Conservation (phyloP, 805 yeast species). For the Metschnikowia amazonensis region DNA sequence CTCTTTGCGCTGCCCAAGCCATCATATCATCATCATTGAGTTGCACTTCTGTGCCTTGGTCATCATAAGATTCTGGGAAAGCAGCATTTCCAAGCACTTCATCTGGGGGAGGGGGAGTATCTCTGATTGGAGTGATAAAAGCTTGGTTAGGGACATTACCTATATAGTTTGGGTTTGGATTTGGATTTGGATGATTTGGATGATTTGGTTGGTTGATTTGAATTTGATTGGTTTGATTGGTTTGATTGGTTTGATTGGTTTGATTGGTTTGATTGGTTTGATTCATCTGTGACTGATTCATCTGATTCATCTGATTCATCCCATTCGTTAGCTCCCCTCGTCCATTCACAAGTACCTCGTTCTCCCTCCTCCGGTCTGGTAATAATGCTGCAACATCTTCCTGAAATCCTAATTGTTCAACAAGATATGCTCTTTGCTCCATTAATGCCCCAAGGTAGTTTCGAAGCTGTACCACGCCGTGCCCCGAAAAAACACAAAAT, state of each 20-base stretch:
- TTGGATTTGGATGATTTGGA: not conserved
- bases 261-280: too few relatives aligned
- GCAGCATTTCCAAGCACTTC: slow-evolving; percentile 14
- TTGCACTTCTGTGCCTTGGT: not conserved
- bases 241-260: not conserved
- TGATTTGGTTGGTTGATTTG: not conserved
- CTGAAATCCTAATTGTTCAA: slow-evolving; percentile 17
- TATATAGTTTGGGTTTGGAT: not conserved
- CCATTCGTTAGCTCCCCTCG: too few relatives aligned
- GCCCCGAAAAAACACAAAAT: slow-evolving; percentile 92
- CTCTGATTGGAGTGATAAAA: slow-evolving; percentile 4
- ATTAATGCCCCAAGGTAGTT: slow-evolving; percentile 50
- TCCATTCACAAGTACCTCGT: too few relatives aligned
- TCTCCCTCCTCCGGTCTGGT: slow-evolving; percentile 6
- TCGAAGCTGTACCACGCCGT: slow-evolving; percentile 76
- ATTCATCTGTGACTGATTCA: too few relatives aligned
- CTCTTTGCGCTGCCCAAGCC: slow-evolving; percentile 26
- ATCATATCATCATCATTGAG: slow-evolving; percentile 16
- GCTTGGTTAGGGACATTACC: not conserved
- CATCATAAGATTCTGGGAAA: slow-evolving; percentile 3
- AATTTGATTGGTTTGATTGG: not conserved
- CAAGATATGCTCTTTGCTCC: slow-evolving; percentile 18
- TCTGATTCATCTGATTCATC: too few relatives aligned
- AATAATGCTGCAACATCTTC: slow-evolving; percentile 9
- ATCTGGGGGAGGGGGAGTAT: slow-evolving; percentile 11